A percentile compares a stretch with the other conserved stretches of the same genome.
Evolutionary conservation across 1,139 yeast genomes (phyloP).

Genomic region (Zygotorulaspora mrakii): DNA sequence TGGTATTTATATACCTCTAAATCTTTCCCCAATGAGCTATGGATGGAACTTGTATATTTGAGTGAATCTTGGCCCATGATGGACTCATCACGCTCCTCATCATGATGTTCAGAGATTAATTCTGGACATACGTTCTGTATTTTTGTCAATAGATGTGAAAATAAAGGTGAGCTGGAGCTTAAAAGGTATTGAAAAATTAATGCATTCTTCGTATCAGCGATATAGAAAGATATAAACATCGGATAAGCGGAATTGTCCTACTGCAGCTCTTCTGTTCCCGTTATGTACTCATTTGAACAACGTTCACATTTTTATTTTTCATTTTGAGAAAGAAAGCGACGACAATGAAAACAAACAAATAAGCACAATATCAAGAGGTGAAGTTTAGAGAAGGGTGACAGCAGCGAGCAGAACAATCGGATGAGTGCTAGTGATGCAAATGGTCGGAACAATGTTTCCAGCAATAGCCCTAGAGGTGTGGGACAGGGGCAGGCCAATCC

Average conservation of each 20-base stretch:
- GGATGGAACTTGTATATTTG: conserved; percentile 4
- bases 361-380: no score
- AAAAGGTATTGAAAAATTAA: conserved; percentile 31
- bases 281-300: no score
- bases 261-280: no score
- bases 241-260: not conserved
- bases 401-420: not conserved
- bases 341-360: conserved; percentile 5
- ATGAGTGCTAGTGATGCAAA: conserved; percentile 10
- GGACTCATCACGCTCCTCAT: not conserved
- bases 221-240: conserved; percentile 32
- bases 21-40: conserved; percentile 24
- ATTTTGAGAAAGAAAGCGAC: not conserved
- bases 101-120: conserved; percentile 8
- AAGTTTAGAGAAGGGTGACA: no score
- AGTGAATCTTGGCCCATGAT: not conserved
- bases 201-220: conserved; percentile 28
- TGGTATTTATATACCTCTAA: conserved; percentile 24
- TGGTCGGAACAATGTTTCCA: conserved; percentile 7
- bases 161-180: conserved; percentile 30
- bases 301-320: not conserved
- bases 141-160: conserved; percentile 24
- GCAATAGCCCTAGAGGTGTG: no score
- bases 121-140: conserved; percentile 25
- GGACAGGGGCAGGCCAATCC: conserved; percentile 21